Evolutionary conservation across 2,329 filamentous ascomycete genomes (phyloP).

Genomic region (Pseudocercospora eumusae): DNA sequence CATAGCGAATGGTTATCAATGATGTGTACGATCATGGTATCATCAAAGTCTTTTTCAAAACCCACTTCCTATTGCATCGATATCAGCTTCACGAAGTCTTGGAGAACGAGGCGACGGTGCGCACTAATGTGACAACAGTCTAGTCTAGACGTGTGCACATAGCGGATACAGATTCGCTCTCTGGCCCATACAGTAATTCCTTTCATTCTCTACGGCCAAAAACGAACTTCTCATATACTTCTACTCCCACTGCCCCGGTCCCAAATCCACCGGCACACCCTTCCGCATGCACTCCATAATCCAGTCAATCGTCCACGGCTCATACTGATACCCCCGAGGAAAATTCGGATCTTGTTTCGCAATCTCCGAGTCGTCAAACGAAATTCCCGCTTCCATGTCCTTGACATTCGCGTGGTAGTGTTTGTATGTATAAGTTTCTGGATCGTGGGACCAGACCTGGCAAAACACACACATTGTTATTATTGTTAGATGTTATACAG

Average conservation of each 20-base stretch:
- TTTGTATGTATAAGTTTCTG: conserved; percentile 29
- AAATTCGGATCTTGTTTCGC: conserved; percentile 21
- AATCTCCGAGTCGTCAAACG: conserved; percentile 24
- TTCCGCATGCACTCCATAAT: conserved; percentile 27
- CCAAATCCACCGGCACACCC: conserved; percentile 20
- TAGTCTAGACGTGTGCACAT: neutral
- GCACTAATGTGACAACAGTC: neutral
- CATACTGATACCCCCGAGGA: conserved; percentile 26
- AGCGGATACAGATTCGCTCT: neutral
- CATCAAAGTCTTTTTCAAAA: neutral
- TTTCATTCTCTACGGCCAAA: neutral
- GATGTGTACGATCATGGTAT: conserved; percentile 7
- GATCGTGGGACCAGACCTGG: conserved; percentile 36
- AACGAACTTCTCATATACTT: neutral
- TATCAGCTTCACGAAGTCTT: too few species aligned
- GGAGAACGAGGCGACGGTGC: too few species aligned
- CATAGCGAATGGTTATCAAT: conserved; percentile 1
- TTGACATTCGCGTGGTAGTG: conserved; percentile 27
- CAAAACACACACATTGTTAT: too few species aligned
- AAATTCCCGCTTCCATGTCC: conserved; percentile 18
- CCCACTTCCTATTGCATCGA: neutral
- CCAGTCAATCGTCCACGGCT: conserved; percentile 27
- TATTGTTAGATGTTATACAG: neutral
- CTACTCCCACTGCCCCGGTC: conserved; percentile 22
- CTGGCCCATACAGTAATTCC: neutral